Conservation (phyloP, 257 asterid genomes). For the Hygrophila difformis region DNA sequence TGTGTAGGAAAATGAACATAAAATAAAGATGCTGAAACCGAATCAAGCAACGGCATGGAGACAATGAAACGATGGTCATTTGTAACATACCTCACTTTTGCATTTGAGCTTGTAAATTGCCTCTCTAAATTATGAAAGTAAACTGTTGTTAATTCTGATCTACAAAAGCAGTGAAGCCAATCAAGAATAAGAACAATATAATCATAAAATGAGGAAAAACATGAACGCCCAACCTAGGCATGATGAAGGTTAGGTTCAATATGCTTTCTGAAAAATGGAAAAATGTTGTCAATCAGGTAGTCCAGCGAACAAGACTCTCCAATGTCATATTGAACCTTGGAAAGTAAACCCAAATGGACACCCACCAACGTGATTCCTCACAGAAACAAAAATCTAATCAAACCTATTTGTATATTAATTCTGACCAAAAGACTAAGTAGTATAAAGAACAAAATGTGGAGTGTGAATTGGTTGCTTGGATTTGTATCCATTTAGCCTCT, state of each 20-base stretch:
- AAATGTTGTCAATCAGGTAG: slow-evolving; percentile 95
- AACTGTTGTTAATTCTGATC: slow-evolving; percentile 99
- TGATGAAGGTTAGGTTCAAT: slow-evolving; percentile 99
- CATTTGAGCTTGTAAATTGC: slow-evolving; percentile 98
- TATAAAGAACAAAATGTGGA: slow-evolving; percentile 10
- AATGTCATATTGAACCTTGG: slow-evolving; percentile 96
- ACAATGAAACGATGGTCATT: background rate
- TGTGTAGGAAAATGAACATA: slow-evolving; percentile 20
- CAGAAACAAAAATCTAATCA: slow-evolving; percentile 18
- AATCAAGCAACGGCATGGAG: background rate
- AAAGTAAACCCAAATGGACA: slow-evolving; percentile 96
- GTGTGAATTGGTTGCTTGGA: background rate
- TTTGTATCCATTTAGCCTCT: too few species aligned
- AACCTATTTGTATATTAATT: slow-evolving; percentile 8
- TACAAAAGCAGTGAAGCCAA: slow-evolving; percentile 37
- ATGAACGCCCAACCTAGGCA: slow-evolving; percentile 62
- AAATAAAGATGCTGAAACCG: slow-evolving; percentile 13
- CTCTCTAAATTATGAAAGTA: slow-evolving; percentile 96
- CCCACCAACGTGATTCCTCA: slow-evolving; percentile 87
- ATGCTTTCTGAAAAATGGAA: slow-evolving; percentile 91
- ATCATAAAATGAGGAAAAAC: slow-evolving; percentile 13
- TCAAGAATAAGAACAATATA: slow-evolving; percentile 22
- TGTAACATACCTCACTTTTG: slow-evolving; percentile 69
- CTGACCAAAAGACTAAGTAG: slow-evolving; percentile 13
- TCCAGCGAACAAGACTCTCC: slow-evolving; percentile 98